phyloP scores from a whole-genome alignment of 768 basidiomycete genomes.

The Crucibulum laeve region DNA sequence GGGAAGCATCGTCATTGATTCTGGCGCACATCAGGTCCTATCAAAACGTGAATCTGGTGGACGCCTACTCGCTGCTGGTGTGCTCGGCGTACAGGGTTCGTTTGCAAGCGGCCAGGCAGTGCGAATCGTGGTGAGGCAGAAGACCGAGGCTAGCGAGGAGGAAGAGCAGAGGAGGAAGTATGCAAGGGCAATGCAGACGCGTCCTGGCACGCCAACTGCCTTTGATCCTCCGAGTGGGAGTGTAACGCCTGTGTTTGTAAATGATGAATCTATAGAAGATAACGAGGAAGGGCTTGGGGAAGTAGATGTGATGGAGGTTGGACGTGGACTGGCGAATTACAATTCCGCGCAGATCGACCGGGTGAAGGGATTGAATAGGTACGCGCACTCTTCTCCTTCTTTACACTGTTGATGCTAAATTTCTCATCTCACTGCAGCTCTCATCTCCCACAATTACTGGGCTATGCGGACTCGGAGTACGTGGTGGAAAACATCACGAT shows the following conservation, averaged over 20 bases:
- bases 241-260: constrained; percentile 18
- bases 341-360: constrained; percentile 88
- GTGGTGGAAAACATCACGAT: constrained; percentile 95
- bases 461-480: constrained; percentile 95
- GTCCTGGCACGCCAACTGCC: constrained; percentile 39
- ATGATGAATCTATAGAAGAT: constrained; percentile 12
- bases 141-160: constrained; percentile 17
- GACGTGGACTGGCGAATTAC: constrained; percentile 92
- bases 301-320: constrained; percentile 82
- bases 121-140: constrained; percentile 59
- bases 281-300: constrained; percentile 27
- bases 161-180: constrained; percentile 20
- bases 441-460: constrained; percentile 72
- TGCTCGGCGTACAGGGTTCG: constrained; percentile 77
- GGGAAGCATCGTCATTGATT: constrained; percentile 84
- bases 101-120: constrained; percentile 97
- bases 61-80: constrained; percentile 87
- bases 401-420: not conserved
- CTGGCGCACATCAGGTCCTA: constrained; percentile 84
- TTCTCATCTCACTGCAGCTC: constrained; percentile 46
- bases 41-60: constrained; percentile 86
- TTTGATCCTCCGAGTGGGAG: not conserved
- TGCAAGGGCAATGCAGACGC: constrained; percentile 32
- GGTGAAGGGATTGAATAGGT: constrained; percentile 93
- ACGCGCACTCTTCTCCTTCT: constrained; percentile 13